Conservation (phyloP, 2,329 filamentous ascomycete genomes). For the Neurospora crassa region DNA sequence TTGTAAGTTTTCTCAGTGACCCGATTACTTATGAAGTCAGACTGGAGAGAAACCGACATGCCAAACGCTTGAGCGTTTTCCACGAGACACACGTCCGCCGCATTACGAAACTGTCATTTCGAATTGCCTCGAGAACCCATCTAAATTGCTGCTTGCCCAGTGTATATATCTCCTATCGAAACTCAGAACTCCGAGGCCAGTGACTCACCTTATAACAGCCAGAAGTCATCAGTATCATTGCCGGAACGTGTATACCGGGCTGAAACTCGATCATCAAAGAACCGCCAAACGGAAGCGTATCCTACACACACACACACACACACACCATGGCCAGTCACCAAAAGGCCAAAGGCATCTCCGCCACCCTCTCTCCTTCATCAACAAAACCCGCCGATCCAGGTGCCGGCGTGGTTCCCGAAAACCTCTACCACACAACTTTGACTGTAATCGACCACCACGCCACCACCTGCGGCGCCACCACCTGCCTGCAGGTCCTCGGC, state of each 20-base stretch:
- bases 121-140: neutral
- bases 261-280: neutral
- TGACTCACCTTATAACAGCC: neutral
- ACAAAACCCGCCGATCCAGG: neutral
- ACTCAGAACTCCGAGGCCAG: neutral
- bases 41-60: neutral
- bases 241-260: neutral
- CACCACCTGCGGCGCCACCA: constrained; percentile 20
- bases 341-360: neutral
- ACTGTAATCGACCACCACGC: constrained; percentile 25
- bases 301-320: neutral
- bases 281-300: neutral
- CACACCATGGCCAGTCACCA: neutral
- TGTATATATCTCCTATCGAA: neutral
- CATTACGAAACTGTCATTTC: neutral
- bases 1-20: neutral
- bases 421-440: constrained; percentile 28
- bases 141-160: neutral
- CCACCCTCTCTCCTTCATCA: neutral
- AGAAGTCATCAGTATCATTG: neutral
- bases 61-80: neutral
- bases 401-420: constrained; percentile 18
- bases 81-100: neutral
- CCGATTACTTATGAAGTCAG: too few relatives aligned
- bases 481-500: constrained; percentile 27